Evolutionary conservation across 2,329 filamentous ascomycete genomes (phyloP).

Genomic region (Penicillium capsulatum): DNA sequence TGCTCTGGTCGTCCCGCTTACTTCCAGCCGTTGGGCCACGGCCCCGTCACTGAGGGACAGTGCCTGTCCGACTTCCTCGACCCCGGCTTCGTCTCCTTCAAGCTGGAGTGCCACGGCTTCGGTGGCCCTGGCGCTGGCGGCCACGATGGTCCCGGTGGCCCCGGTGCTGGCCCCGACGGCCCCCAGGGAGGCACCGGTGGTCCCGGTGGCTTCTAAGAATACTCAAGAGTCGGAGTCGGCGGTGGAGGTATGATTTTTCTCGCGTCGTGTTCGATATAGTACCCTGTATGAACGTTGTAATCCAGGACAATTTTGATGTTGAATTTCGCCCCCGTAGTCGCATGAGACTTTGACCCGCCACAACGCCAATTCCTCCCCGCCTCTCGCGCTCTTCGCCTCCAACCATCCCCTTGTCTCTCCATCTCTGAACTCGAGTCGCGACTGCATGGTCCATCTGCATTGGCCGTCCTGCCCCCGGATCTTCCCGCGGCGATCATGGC

Average conservation of each 20-base stretch:
- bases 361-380: not conserved
- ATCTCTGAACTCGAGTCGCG: not conserved
- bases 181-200: too few species aligned
- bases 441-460: not conserved
- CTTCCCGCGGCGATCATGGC: conserved; percentile 18
- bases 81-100: conserved; percentile 18
- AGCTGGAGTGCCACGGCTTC: conserved; percentile 14
- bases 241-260: conserved; percentile 5
- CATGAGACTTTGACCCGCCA: too few species aligned
- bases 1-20: conserved; percentile 15
- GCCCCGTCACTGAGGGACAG: conserved; percentile 13
- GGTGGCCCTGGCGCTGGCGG: not conserved
- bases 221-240: not conserved
- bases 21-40: conserved; percentile 16
- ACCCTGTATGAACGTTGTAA: conserved; percentile 14
- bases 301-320: conserved; percentile 1
- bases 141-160: too few species aligned
- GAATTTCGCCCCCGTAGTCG: too few species aligned
- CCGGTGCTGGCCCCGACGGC: not conserved
- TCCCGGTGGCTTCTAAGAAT: not conserved
- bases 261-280: conserved; percentile 6
- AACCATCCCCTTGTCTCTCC: not conserved
- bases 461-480: conserved; percentile 1
- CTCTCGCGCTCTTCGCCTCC: not conserved
- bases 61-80: conserved; percentile 20